Base-by-base conservation (phyloP, 306 rosid genomes). In the Oemleria cerasiformis region DNA sequence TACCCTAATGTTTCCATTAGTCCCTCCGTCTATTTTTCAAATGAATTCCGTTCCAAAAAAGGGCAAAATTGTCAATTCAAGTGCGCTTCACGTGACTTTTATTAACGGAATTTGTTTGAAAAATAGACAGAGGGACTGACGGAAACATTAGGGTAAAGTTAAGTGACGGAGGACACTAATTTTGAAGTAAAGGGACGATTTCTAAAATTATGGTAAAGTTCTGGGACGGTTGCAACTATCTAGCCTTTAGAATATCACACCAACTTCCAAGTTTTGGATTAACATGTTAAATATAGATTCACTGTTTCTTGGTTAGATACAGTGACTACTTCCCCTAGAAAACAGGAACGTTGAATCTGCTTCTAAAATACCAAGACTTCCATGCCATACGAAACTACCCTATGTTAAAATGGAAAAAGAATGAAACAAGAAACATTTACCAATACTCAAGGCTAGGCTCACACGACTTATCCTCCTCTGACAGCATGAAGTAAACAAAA, bases 381-480 rank as follows among this genome's bases (percentile, higher is more conserved):
- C 34, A 70, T n/a, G 12, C 23, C 14, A 49, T 25, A 41, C 23
- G 53, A 63, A 65, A 43, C 20, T 4, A 47, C 30, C 4, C 34
- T 2, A 9, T 6, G 74, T 20, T 21, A 67, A 40, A 47, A 30
- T 17, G 19, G 50, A 70, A 64, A 73, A 17, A 63, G 56, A 68
- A 30, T n/a, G 15, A 19, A 30, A 15, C 7, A 66, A 68, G 45
- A 47, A 68, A 62, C 39, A 41, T 70, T 49, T 93, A 93, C 98
- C 98, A 93, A 80, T 88, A 90, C 81, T 93, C 98, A 66, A 93
- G 96, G 83, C 98, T 90, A 36, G 95, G 97, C 71, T 91, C 98
- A 56, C 96, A 86, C 55, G 97, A 86, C 79, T 94, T 94, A 77
- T 94, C 98, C 85, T 94, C 98, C 81, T 94, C 98, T 14, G 97